Evolutionary conservation across 2,329 filamentous ascomycete genomes (phyloP).

Genomic region (Raffaelea ambrosiae): DNA sequence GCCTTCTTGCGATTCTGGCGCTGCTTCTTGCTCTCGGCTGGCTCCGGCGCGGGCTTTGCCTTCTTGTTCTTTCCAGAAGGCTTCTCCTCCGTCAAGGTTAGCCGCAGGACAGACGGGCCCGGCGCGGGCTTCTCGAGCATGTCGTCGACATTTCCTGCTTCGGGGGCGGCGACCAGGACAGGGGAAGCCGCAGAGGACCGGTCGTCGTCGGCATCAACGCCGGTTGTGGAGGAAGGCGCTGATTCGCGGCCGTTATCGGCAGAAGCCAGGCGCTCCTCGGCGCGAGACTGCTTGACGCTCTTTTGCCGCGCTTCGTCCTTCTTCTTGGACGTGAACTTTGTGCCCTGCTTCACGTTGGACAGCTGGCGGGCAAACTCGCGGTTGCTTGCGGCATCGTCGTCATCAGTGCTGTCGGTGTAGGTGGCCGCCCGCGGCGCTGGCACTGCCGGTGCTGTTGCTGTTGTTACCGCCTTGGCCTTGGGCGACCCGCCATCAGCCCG

Average conservation of each 20-base stretch:
- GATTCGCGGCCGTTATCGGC: slow-evolving; percentile 39
- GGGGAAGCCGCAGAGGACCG: slow-evolving; percentile 63
- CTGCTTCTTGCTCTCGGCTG: slow-evolving; percentile 85
- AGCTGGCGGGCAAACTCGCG: slow-evolving; percentile 71
- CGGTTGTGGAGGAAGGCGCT: slow-evolving; percentile 60
- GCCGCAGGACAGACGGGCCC: slow-evolving; percentile 66
- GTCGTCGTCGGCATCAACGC: slow-evolving; percentile 74
- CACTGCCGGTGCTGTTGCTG: slow-evolving; percentile 11
- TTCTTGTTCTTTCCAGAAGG: slow-evolving; percentile 55
- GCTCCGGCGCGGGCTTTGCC: slow-evolving; percentile 49
- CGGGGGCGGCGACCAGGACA: slow-evolving; percentile 41
- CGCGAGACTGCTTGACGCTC: slow-evolving; percentile 62
- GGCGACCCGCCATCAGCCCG: slow-evolving; percentile 21
- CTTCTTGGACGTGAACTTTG: slow-evolving; percentile 45
- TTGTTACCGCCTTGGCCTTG: slow-evolving; percentile 27
- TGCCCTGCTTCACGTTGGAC: slow-evolving; percentile 61
- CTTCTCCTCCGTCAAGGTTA: slow-evolving; percentile 53
- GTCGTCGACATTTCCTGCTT: slow-evolving; percentile 66
- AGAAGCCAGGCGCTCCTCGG: slow-evolving; percentile 34
- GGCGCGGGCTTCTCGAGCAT: slow-evolving; percentile 73
- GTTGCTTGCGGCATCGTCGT: slow-evolving; percentile 44
- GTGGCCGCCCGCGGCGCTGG: slow-evolving; percentile 7
- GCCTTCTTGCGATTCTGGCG: slow-evolving; percentile 86
- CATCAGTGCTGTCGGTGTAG: slow-evolving; percentile 37
- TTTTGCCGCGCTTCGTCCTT: slow-evolving; percentile 56